phyloP scores from a whole-genome alignment of 257 asterid genomes.

The Anisodus tanguticus region DNA sequence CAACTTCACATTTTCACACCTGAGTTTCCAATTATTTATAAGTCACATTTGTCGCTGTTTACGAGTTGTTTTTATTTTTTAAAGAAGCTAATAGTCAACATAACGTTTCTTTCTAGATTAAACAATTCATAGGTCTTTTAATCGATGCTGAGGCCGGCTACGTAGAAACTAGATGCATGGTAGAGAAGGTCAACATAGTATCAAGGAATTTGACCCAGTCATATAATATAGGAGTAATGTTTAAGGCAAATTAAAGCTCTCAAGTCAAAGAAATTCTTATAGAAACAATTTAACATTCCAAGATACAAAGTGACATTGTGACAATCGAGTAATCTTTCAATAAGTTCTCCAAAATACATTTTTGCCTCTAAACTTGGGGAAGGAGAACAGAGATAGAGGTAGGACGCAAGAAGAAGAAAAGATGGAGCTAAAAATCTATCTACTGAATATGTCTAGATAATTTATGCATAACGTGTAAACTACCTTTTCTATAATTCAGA shows the following conservation, averaged over 20 bases:
- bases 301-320: background rate
- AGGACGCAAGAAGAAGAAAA: background rate
- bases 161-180: background rate
- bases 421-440: too few species aligned
- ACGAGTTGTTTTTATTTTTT: background rate
- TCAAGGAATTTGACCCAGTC: background rate
- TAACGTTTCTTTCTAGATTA: background rate
- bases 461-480: too few species aligned
- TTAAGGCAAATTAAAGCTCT: background rate
- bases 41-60: background rate
- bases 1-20: background rate
- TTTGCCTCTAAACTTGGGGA: background rate
- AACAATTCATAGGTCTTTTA: background rate
- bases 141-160: constrained; percentile 18
- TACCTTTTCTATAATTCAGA: too few species aligned
- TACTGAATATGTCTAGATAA: too few species aligned
- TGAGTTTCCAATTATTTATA: background rate
- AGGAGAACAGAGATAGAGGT: background rate
- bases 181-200: background rate
- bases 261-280: background rate
- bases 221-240: background rate
- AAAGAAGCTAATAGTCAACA: background rate
- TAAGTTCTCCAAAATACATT: background rate
- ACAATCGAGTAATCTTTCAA: background rate
- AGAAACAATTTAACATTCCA: background rate